Percentiles rank a stretch among this genome's conserved stretches.
Evolutionary conservation across 768 basidiomycete genomes (phyloP).

Genomic region (Rhodotorula babjevae): DNA sequence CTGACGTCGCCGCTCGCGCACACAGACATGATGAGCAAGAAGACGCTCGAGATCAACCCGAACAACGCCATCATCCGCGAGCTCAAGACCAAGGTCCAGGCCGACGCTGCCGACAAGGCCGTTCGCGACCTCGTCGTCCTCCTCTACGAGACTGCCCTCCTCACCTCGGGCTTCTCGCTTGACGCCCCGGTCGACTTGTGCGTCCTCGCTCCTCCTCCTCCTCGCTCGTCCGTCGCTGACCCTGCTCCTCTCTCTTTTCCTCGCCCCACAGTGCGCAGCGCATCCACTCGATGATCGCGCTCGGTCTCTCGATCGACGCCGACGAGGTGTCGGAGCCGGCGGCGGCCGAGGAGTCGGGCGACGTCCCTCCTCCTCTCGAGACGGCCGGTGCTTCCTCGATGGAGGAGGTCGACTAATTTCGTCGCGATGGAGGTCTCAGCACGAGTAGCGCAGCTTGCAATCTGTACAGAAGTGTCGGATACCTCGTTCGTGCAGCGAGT

Average conservation of each 20-base stretch:
- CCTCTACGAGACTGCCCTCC: slow-evolving; percentile 91
- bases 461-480: neutral
- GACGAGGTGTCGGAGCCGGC: slow-evolving; percentile 61
- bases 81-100: slow-evolving; percentile 87
- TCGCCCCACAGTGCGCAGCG: slow-evolving; percentile 60
- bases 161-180: slow-evolving; percentile 91
- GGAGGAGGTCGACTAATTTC: slow-evolving; percentile 78
- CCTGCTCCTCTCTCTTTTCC: too few relatives aligned
- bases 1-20: neutral
- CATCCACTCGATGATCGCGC: slow-evolving; percentile 92
- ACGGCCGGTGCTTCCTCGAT: slow-evolving; percentile 70
- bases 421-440: slow-evolving; percentile 93
- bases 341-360: slow-evolving; percentile 49
- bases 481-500: neutral
- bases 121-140: slow-evolving; percentile 90
- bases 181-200: slow-evolving; percentile 85
- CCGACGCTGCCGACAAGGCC: slow-evolving; percentile 68
- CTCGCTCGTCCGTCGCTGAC: neutral
- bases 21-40: slow-evolving; percentile 75
- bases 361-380: slow-evolving; percentile 47
- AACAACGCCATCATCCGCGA: slow-evolving; percentile 89
- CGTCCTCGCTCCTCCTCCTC: neutral
- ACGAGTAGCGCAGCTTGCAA: slow-evolving; percentile 48
- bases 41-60: slow-evolving; percentile 95
- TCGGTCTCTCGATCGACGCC: slow-evolving; percentile 74